phyloP scores from a whole-genome alignment of 441 rosid genomes.

The Jatropha podagrica region DNA sequence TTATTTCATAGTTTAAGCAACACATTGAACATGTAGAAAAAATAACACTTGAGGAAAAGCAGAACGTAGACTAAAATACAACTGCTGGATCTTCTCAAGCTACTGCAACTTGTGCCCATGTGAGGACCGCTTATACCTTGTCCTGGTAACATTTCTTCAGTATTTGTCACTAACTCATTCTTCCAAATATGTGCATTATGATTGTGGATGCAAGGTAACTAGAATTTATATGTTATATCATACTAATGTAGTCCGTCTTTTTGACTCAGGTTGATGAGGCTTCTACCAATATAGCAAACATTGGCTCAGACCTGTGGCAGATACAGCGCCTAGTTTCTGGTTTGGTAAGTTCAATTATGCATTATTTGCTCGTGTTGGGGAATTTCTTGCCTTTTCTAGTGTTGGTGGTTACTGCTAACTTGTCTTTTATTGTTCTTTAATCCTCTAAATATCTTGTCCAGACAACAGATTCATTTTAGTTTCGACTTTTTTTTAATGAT shows the following conservation, averaged over 20 bases:
- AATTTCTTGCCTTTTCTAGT: background rate
- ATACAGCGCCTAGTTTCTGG: conserved; percentile 62
- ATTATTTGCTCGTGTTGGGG: background rate
- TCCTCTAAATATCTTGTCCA: background rate
- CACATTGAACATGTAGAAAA: too few relatives aligned
- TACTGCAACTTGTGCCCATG: too few relatives aligned
- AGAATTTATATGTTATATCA: conserved; percentile 2
- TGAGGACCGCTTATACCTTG: too few relatives aligned
- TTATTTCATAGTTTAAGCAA: too few relatives aligned
- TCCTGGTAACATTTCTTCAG: too few relatives aligned
- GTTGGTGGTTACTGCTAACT: background rate
- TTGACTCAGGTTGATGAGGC: conserved; percentile 67
- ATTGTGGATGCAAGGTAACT: background rate
- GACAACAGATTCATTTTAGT: background rate
- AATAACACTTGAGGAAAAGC: too few relatives aligned
- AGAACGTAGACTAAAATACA: too few relatives aligned
- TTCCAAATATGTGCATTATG: background rate
- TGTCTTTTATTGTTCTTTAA: background rate
- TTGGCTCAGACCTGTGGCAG: conserved; percentile 59
- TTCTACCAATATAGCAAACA: conserved; percentile 55
- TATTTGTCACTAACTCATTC: too few relatives aligned
- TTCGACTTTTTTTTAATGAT: background rate
- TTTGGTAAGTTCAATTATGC: conserved; percentile 53
- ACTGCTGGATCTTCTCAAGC: too few relatives aligned
- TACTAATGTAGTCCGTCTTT: conserved; percentile 15